A percentile compares a stretch with the other conserved stretches of the same genome.
phyloP scores from a whole-genome alignment of 75 land plant genomes.

The Pseudotsuga menziesii region DNA sequence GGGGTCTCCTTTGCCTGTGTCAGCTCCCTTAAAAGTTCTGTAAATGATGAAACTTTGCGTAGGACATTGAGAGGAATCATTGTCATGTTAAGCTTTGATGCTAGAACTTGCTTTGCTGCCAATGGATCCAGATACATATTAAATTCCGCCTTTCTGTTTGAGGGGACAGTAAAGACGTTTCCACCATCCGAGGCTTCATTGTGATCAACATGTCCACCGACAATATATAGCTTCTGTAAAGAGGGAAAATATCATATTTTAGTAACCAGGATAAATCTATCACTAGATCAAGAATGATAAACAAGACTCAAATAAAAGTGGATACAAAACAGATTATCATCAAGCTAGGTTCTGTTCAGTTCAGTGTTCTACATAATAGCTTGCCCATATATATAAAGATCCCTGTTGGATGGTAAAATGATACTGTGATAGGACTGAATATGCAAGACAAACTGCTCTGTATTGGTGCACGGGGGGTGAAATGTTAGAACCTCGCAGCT shows the following conservation, averaged over 20 bases:
- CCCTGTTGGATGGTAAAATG: too few relatives aligned
- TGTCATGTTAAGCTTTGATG: conserved; percentile 45
- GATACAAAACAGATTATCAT: too few relatives aligned
- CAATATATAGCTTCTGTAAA: conserved; percentile 55
- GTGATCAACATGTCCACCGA: conserved; percentile 48
- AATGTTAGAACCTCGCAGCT: too few relatives aligned
- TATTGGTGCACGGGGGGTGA: too few relatives aligned
- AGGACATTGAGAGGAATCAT: conserved; percentile 56
- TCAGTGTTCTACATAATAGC: too few relatives aligned
- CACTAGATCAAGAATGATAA: too few relatives aligned
- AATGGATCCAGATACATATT: conserved; percentile 76
- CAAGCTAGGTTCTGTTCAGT: too few relatives aligned
- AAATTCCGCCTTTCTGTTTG: conserved; percentile 57
- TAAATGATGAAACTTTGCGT: conserved; percentile 21
- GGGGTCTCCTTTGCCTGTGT: conserved; percentile 34
- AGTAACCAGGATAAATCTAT: too few relatives aligned
- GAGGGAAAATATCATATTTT: neutral
- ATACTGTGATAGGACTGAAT: too few relatives aligned
- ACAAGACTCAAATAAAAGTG: too few relatives aligned
- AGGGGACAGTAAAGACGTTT: conserved; percentile 54
- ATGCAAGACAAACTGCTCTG: too few relatives aligned
- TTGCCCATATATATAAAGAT: too few relatives aligned
- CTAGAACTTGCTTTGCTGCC: conserved; percentile 59
- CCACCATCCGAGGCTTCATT: conserved; percentile 22
- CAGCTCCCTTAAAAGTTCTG: conserved; percentile 22